Evolutionary conservation across 768 basidiomycete species (phyloP), one percentile per base, ranked within the genome.

Genomic region (Phallus indusiatus): DNA sequence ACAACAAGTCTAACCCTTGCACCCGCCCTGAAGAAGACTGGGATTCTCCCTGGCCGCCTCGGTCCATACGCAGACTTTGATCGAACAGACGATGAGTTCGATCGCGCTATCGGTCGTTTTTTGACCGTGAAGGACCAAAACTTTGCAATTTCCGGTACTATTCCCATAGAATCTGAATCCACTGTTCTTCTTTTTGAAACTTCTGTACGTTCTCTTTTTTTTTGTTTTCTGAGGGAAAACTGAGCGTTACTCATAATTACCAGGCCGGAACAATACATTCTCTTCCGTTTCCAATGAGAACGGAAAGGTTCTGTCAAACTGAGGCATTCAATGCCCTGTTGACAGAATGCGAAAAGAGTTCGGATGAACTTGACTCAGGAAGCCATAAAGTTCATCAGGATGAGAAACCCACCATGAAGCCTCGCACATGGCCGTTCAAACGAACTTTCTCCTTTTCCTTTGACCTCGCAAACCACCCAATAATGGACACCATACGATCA

Each of bases 191-290:
- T 90, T 75, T 91, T 91, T 74, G 78, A 88, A 20, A 82, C 86
- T 46, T 86, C 86, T 80, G 89, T 84, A 63, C 47, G 77, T 69
- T 18, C 8, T 16, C 35, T 10, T 33, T 12, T 51, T 4, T 5
- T 51, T 5, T 1, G 24, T 56, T 9, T 5, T 55, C 5, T 17
- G n/a, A 22, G 24, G 20, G 9, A 33, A 24, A 6, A 16, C 48
- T 33, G 24, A 48, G 14, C 24, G 9, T 24, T n/a, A 11, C 16
- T 20, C 16, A 54, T 33, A 37, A 16, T n/a, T 47, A 7, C 52
- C 62, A 91, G 88, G 83, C 82, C 61, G 88, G 85, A 34, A 85
- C 88, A 61, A 83, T 86, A 0, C 86, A 91, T 67, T 85, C 87
- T 9, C 77, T 91, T 20, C 86, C 90, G 67, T 90, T 90, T 67